Base-by-base conservation (phyloP, 371 early-diverging fungal species). In the Mortierella sp. region DNA sequence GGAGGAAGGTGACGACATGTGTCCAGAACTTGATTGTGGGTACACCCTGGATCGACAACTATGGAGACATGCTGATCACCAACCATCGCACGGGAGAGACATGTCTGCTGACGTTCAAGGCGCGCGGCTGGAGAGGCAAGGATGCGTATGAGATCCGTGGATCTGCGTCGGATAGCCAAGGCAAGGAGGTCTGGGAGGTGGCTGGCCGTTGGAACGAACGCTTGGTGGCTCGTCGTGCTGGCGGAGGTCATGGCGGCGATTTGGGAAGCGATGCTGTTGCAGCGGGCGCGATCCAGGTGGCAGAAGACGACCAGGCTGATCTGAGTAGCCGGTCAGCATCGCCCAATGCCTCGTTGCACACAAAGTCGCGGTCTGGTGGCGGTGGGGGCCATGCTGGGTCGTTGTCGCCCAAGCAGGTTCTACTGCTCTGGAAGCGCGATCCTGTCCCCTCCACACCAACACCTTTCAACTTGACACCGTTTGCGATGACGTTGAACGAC, bases 1-100 rank as follows among this genome's bases (percentile, higher is more conserved):
- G 94, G 94, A 92, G 88, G 76, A 96, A 95, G 85, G 94, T 95
- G 52, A 93, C 94, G 2, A 95, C 95, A 13, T 88, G 88, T 58
- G 96, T 96, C 43, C 91, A 95, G 66, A 96, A 96, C 83, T 79
- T 96, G 67, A 95, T 96, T 79, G 87, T 94, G 13, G 96, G 96
- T n/a, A 94, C 88, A 48, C 89, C 94, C 14, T 92, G 90, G 89
- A 91, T 96, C 71, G 95, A 96, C 70, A 94, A 94, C 76, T 90
- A 91, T 73, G 96, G 96, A 39, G 96, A 95, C 69, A 91, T 96
- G 88, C 83, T 89, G 26, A 89, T 96, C 34, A 83, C 82, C 13
- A 96, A 96, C 82, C 93, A 93, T 83, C 86, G 90, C 14, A 95
- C 96, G 0, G 92, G 93, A 26, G 95, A 96, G 61, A 74, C 71